phyloP scores from a whole-genome alignment of 441 rosid species.

The Pelargonium citronellum region DNA sequence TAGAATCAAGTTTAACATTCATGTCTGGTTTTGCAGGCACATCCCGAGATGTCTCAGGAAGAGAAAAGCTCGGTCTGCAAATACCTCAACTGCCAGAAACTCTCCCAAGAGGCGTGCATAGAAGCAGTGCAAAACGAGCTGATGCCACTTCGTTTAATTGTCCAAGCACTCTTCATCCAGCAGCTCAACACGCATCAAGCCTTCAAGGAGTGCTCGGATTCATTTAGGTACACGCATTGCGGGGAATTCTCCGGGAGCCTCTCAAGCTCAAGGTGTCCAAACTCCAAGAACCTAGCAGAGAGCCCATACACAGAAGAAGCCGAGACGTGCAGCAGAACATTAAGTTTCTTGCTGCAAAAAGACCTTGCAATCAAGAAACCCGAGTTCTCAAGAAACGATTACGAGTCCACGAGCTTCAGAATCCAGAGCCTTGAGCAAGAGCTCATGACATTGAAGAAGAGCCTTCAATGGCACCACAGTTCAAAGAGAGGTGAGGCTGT shows the following conservation, averaged over 20 bases:
- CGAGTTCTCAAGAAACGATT: slow-evolving; percentile 41
- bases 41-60: slow-evolving; percentile 44
- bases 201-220: slow-evolving; percentile 70
- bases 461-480: slow-evolving; percentile 37
- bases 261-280: slow-evolving; percentile 52
- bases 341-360: slow-evolving; percentile 44
- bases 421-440: slow-evolving; percentile 69
- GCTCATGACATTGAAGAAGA: slow-evolving; percentile 49
- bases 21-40: slow-evolving; percentile 35
- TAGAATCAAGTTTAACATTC: too few relatives aligned
- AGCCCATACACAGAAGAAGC: slow-evolving; percentile 49
- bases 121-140: slow-evolving; percentile 70
- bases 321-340: slow-evolving; percentile 35
- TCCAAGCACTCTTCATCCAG: slow-evolving; percentile 69
- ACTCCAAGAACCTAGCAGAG: slow-evolving; percentile 37
- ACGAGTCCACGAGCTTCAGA: slow-evolving; percentile 66
- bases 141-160: slow-evolving; percentile 71
- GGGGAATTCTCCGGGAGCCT: slow-evolving; percentile 55
- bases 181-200: slow-evolving; percentile 70
- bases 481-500: slow-evolving; percentile 31
- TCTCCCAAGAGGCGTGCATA: slow-evolving; percentile 61
- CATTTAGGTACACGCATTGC: slow-evolving; percentile 43
- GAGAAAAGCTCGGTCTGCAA: slow-evolving; percentile 59
- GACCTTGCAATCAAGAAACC: slow-evolving; percentile 31
- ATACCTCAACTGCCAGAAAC: slow-evolving; percentile 61